Evolutionary conservation across 2,329 filamentous ascomycete genomes (phyloP).

Genomic region (Colletotrichum melonis): DNA sequence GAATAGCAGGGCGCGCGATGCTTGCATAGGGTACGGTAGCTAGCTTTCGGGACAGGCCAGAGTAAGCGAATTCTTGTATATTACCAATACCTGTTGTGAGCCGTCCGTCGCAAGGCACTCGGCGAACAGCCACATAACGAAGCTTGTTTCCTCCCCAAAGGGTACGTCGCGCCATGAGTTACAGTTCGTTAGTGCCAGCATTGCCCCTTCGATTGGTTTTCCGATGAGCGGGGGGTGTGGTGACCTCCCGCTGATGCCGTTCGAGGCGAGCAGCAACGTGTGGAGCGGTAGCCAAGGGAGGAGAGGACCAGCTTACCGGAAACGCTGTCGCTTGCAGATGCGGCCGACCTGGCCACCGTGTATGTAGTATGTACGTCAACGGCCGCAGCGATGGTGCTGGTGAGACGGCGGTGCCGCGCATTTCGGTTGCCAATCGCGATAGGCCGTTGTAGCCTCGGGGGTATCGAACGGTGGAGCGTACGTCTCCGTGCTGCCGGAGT

Average conservation of each 20-base stretch:
- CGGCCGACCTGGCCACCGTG: neutral
- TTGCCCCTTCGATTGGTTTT: constrained; percentile 16
- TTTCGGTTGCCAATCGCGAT: neutral
- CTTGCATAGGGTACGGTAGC: constrained; percentile 15
- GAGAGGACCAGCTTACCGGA: constrained; percentile 15
- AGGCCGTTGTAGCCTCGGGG: neutral
- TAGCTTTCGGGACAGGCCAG: constrained; percentile 12
- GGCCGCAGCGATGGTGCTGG: constrained; percentile 9
- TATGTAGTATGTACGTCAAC: neutral
- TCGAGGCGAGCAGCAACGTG: constrained; percentile 17
- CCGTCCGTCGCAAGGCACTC: neutral
- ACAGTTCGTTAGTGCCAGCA: neutral
- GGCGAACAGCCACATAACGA: constrained; percentile 18
- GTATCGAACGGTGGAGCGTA: constrained; percentile 12
- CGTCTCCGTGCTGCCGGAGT: constrained; percentile 8
- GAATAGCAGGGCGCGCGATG: neutral
- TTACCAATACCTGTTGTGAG: constrained; percentile 11
- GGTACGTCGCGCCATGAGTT: neutral
- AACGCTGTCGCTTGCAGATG: constrained; percentile 29
- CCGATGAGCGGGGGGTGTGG: neutral
- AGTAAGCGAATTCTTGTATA: constrained; percentile 28
- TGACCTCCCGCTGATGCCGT: constrained; percentile 20
- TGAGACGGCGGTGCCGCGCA: constrained; percentile 17
- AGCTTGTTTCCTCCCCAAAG: neutral
- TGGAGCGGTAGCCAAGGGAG: neutral